A percentile compares a stretch with the other conserved stretches of the same genome.
Conservation (phyloP, 2,329 filamentous ascomycete species). For the Lojkania enalia region DNA sequence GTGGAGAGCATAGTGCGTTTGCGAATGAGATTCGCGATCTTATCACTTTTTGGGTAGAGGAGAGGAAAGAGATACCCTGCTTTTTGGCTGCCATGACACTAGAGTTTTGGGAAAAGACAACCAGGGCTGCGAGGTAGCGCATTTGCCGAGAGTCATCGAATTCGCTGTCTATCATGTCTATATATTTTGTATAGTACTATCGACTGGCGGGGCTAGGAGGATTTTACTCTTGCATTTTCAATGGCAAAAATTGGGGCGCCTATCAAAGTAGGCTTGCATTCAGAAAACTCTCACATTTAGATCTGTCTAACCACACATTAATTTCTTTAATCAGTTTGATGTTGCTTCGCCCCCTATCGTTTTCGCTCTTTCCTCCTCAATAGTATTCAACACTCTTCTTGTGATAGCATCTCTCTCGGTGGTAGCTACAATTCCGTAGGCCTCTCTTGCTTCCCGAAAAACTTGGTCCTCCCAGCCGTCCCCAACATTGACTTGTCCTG, state of each 20-base stretch:
- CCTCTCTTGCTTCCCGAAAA: constrained; percentile 50
- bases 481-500: constrained; percentile 49
- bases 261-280: too few species aligned
- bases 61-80: constrained; percentile 89
- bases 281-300: too few species aligned
- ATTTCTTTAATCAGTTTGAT: neutral
- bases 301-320: neutral
- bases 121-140: constrained; percentile 18
- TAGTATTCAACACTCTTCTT: constrained; percentile 46
- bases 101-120: constrained; percentile 81
- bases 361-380: constrained; percentile 34
- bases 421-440: constrained; percentile 52
- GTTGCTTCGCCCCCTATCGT: constrained; percentile 3
- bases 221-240: too few species aligned
- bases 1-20: constrained; percentile 84
- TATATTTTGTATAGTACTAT: too few species aligned
- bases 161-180: too few species aligned
- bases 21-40: constrained; percentile 81
- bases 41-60: constrained; percentile 95
- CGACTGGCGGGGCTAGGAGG: too few species aligned
- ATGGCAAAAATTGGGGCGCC: too few species aligned
- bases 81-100: constrained; percentile 89
- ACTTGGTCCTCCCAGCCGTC: constrained; percentile 53
- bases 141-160: too few species aligned
- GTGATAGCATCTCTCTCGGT: constrained; percentile 48